Conservation (phyloP, 148 eudicot genomes). For the Suaeda aralocaspica region DNA sequence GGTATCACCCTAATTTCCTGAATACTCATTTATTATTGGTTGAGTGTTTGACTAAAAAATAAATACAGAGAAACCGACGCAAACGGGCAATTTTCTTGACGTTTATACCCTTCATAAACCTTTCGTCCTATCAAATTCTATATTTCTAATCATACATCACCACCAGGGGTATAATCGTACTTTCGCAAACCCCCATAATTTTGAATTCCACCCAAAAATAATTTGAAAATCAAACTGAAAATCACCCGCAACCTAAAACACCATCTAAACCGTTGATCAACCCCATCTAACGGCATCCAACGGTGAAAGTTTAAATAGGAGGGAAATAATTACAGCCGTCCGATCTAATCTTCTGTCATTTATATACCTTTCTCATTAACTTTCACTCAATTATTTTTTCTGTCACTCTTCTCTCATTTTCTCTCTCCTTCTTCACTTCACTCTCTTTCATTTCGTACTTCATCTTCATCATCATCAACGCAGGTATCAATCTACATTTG, state of each 20-base stretch:
- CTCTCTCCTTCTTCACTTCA: conserved; percentile 14
- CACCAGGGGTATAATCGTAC: conserved; percentile 18
- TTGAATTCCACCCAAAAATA: background rate
- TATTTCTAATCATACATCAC: background rate
- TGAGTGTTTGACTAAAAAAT: too few species aligned
- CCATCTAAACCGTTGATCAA: conserved; percentile 27
- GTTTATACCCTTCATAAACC: background rate
- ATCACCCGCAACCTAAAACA: background rate
- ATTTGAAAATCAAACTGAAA: conserved; percentile 23
- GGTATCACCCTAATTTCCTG: too few species aligned
- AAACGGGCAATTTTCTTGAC: background rate
- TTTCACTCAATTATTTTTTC: background rate
- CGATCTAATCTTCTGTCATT: conserved; percentile 14
- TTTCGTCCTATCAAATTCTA: too few species aligned
- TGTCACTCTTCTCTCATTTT: background rate
- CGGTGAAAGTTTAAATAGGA: conserved; percentile 18
- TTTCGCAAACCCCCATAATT: background rate
- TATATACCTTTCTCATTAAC: conserved; percentile 9
- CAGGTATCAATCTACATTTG: conserved; percentile 19
- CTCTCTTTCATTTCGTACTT: background rate
- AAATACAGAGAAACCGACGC: background rate
- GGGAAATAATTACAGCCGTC: conserved; percentile 42
- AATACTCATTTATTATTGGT: too few species aligned
- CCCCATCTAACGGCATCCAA: conserved; percentile 22
- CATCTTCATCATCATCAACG: background rate